phyloP scores from a whole-genome alignment of 139 green algal genomes.

The Coelastrella sp. region DNA sequence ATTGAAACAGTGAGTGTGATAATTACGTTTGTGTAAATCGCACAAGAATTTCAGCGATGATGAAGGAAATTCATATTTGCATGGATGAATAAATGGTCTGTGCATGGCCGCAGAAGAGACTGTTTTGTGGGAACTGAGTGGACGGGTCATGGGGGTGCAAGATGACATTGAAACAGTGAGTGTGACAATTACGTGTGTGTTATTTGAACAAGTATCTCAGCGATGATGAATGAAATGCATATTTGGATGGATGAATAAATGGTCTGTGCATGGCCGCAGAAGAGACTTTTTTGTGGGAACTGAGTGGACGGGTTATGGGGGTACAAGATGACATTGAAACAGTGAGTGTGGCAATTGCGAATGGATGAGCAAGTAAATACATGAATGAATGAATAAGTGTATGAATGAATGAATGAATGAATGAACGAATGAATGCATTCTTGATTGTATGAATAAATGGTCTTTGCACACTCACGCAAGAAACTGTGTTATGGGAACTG shows the following conservation, averaged over 20 bases:
- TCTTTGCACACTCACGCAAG: constrained; percentile 69
- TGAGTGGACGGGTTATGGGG: constrained; percentile 73
- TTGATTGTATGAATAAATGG: too few species aligned
- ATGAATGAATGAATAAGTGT: too few species aligned
- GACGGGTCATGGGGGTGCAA: constrained; percentile 58
- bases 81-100: too few species aligned
- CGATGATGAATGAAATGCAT: neutral
- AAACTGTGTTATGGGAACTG: constrained; percentile 84
- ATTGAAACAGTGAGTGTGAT: constrained; percentile 42
- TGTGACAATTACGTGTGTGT: constrained; percentile 8
- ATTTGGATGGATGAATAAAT: too few species aligned
- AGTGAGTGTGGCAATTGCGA: neutral
- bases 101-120: constrained; percentile 84
- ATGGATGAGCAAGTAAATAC: too few species aligned
- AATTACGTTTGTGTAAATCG: too few species aligned
- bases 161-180: constrained; percentile 54
- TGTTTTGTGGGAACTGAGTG: constrained; percentile 84
- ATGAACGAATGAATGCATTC: too few species aligned
- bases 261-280: constrained; percentile 65
- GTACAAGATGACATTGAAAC: constrained; percentile 54
- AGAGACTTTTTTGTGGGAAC: constrained; percentile 82
- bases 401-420: too few species aligned
- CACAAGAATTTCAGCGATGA: too few species aligned
- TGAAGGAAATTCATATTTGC: too few species aligned
- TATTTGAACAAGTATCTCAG: constrained; percentile 38